phyloP scores from a whole-genome alignment of 805 yeast genomes.

The Candida pseudofarinosa region DNA sequence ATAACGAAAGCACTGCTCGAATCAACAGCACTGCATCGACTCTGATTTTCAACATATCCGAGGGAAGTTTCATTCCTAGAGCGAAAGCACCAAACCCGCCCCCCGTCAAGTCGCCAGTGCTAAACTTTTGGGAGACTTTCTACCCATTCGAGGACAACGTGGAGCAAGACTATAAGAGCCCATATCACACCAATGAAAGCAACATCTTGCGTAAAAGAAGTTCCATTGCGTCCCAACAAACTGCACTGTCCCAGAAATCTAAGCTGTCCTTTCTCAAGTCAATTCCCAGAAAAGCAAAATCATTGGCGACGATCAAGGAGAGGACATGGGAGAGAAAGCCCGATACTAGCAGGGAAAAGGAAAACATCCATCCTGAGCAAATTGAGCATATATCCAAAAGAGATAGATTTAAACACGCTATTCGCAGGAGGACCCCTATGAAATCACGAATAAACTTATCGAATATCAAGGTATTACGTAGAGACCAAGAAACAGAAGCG shows the following conservation, averaged over 20 bases:
- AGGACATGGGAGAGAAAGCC: not conserved
- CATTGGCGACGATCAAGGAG: not conserved
- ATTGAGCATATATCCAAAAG: not conserved
- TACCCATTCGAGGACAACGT: not conserved
- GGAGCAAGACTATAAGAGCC: not conserved
- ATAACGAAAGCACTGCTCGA: not conserved
- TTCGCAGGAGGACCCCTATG: not conserved
- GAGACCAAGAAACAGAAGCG: not conserved
- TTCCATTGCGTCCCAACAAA: not conserved
- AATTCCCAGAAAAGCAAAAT: not conserved
- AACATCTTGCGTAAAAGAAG: not conserved
- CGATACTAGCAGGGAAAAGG: not conserved
- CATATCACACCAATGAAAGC: not conserved
- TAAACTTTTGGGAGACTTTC: conserved; percentile 1
- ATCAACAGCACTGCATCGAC: not conserved
- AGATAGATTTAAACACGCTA: not conserved
- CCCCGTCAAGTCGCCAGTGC: not conserved
- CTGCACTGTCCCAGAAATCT: not conserved
- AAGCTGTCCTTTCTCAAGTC: not conserved
- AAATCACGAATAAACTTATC: not conserved
- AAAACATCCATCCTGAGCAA: not conserved
- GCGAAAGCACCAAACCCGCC: conserved; percentile 4
- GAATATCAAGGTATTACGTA: not conserved
- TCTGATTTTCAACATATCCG: not conserved
- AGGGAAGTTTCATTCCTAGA: conserved; percentile 2